phyloP scores from a whole-genome alignment of 2,329 filamentous ascomycete species.

The Microdochium bolleyi region DNA sequence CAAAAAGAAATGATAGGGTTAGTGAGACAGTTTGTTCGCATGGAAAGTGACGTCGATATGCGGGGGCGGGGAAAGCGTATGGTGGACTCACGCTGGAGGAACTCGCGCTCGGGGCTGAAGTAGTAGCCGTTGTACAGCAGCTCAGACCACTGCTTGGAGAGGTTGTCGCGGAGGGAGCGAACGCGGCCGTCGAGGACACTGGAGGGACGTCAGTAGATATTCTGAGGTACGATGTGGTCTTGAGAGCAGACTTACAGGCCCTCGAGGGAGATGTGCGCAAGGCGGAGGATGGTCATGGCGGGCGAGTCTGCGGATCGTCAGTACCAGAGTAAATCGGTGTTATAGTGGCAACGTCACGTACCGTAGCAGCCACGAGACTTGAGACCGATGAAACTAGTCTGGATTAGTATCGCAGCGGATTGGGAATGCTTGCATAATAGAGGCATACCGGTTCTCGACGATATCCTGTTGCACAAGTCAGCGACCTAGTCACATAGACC shows the following conservation, averaged over 20 bases:
- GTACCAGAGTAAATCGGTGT: neutral
- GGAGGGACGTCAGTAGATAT: constrained; percentile 8
- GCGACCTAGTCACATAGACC: neutral
- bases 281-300: constrained; percentile 18
- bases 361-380: constrained; percentile 77
- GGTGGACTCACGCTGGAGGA: constrained; percentile 43
- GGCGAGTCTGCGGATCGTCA: neutral
- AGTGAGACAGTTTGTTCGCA: neutral
- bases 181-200: constrained; percentile 48
- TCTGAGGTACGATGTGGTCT: neutral
- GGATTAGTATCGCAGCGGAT: constrained; percentile 34
- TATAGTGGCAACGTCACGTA: neutral
- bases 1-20: neutral
- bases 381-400: constrained; percentile 43
- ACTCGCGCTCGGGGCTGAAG: constrained; percentile 47
- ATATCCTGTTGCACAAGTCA: neutral
- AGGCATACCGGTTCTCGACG: constrained; percentile 38
- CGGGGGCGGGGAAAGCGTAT: too few species aligned
- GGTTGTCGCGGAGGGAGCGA: constrained; percentile 48
- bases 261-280: constrained; percentile 42
- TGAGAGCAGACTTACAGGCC: constrained; percentile 23
- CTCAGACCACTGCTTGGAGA: constrained; percentile 42
- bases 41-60: too few species aligned
- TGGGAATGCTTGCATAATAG: too few species aligned
- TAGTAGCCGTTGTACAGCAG: constrained; percentile 36